Evolutionary conservation across 164 flowering plant species (phyloP).

Genomic region (Brasenia schreberi): DNA sequence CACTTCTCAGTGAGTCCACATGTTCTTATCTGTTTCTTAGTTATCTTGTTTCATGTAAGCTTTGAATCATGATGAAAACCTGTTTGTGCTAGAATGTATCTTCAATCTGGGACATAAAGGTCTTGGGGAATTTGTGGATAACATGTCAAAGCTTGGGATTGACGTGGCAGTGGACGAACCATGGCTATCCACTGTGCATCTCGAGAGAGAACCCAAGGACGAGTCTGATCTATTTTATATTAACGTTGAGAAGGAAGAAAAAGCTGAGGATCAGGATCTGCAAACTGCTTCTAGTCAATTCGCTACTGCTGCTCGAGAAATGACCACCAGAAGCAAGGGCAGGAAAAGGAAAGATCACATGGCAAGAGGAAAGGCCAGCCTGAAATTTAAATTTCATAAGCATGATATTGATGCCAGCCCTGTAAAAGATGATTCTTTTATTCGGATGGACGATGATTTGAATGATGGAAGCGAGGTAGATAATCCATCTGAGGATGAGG

Average conservation of each 20-base stretch:
- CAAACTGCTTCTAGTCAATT: slow-evolving; percentile 25
- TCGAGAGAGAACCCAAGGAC: not conserved
- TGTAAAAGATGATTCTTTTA: slow-evolving; percentile 7
- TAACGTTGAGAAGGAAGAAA: slow-evolving; percentile 34
- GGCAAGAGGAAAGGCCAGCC: slow-evolving; percentile 10
- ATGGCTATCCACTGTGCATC: slow-evolving; percentile 12
- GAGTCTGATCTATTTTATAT: slow-evolving; percentile 21
- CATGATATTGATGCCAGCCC: slow-evolving; percentile 14
- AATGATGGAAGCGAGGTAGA: slow-evolving; percentile 42
- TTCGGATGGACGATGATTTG: slow-evolving; percentile 9
- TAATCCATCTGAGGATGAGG: slow-evolving; percentile 31
- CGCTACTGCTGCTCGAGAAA: slow-evolving; percentile 38
- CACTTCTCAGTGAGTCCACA: slow-evolving; percentile 37
- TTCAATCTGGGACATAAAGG: slow-evolving; percentile 41
- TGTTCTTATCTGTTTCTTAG: not conserved
- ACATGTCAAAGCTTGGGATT: slow-evolving; percentile 18
- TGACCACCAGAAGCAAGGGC: slow-evolving; percentile 17
- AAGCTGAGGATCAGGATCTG: slow-evolving; percentile 10
- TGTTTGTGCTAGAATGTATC: slow-evolving; percentile 32
- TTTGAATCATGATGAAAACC: not conserved
- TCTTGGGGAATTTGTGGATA: slow-evolving; percentile 26
- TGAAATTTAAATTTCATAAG: slow-evolving; percentile 35
- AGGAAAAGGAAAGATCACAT: slow-evolving; percentile 25
- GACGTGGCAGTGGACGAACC: slow-evolving; percentile 20
- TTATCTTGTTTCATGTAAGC: not conserved